Conservation (phyloP, 495 filamentous ascomycete genomes). For the Penicillium desertorum region DNA sequence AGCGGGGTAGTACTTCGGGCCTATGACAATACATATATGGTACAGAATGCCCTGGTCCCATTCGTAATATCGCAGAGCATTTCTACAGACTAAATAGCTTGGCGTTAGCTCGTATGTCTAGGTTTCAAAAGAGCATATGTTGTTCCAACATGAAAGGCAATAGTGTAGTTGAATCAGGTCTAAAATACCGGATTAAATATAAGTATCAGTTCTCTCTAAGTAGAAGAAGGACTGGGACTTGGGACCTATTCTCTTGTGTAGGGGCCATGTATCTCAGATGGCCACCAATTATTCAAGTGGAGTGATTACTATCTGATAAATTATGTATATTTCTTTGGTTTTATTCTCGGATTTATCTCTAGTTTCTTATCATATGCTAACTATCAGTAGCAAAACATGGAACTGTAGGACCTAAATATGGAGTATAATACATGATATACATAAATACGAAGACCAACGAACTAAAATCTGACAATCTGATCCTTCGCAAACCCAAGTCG, state of each 20-base stretch:
- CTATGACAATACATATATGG: no score
- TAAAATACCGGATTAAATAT: background rate
- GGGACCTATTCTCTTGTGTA: background rate
- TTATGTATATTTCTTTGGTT: background rate
- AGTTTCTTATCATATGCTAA: background rate
- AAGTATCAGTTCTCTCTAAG: background rate
- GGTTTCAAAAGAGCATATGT: no score
- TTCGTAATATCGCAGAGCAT: no score
- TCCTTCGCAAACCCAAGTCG: slow-evolving; percentile 54
- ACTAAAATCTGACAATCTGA: slow-evolving; percentile 56
- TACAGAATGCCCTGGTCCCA: no score
- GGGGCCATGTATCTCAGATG: background rate
- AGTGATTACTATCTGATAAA: background rate
- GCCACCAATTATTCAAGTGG: background rate
- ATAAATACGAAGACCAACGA: background rate
- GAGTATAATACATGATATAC: background rate
- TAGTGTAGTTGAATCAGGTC: background rate
- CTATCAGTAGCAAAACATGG: background rate
- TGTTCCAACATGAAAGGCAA: no score
- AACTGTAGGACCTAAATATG: background rate
- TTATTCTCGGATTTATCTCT: background rate
- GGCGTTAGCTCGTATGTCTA: no score
- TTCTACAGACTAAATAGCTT: no score
- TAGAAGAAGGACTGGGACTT: background rate
- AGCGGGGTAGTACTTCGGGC: no score